Percentiles rank a stretch among this genome's conserved stretches.
These are phyloP conservation scores for Penicillium sp. DNA, from an alignment of 2,329 filamentous ascomycete species.

Conservation along the genomic window DNA sequence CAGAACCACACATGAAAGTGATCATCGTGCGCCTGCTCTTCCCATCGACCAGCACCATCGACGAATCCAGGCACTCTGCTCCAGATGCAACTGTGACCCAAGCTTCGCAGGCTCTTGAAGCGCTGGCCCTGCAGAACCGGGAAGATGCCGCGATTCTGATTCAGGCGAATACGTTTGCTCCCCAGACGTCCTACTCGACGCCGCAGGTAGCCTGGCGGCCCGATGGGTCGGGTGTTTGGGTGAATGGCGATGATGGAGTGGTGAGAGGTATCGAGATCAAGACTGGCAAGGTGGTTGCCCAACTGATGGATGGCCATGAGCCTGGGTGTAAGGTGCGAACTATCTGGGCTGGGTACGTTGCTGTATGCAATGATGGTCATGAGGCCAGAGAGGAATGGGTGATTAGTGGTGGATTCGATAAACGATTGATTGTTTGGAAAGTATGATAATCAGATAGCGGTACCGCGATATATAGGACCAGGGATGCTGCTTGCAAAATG, in stretches of 20 bases:
- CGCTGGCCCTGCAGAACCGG: constrained; percentile 54
- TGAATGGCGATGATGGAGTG: constrained; percentile 66
- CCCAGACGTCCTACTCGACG: constrained; percentile 66
- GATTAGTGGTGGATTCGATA: constrained; percentile 66
- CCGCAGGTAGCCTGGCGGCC: constrained; percentile 64
- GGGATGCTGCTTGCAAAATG: background rate
- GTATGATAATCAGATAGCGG: constrained; percentile 8
- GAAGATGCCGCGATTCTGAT: constrained; percentile 63
- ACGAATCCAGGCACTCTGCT: constrained; percentile 13
- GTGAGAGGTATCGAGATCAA: constrained; percentile 61
- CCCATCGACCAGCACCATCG: constrained; percentile 35
- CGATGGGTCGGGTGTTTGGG: constrained; percentile 62
- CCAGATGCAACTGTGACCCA: constrained; percentile 43
- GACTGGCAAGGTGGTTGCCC: constrained; percentile 58
- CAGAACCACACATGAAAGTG: constrained; percentile 63
- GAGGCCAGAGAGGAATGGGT: constrained; percentile 52
- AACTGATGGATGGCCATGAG: constrained; percentile 56
- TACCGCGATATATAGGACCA: background rate
- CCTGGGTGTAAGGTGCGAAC: constrained; percentile 60
- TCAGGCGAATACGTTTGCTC: constrained; percentile 60
- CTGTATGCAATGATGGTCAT: constrained; percentile 22
- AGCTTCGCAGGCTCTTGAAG: constrained; percentile 54
- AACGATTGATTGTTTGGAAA: constrained; percentile 60
- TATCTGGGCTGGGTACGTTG: constrained; percentile 56
- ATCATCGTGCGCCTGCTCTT: constrained; percentile 60